These are phyloP conservation scores for Arctostaphylos glauca DNA, from an alignment of 148 eudicot genomes.

Conservation along the genomic window DNA sequence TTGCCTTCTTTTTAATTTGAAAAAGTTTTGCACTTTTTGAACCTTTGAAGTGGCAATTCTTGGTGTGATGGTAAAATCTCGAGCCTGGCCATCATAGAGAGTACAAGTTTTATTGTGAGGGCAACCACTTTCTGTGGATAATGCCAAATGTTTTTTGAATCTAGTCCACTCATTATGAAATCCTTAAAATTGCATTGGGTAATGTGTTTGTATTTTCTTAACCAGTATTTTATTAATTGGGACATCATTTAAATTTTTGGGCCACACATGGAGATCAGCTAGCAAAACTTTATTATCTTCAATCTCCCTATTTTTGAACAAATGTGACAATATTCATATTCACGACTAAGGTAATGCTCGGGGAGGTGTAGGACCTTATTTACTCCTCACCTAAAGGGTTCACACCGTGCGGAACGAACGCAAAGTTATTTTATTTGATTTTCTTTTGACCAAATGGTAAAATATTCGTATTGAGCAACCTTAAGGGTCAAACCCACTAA, in stretches of 20 bases:
- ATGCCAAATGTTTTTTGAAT: neutral
- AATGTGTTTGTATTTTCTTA: neutral
- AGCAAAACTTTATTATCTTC: neutral
- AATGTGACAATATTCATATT: neutral
- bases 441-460: neutral
- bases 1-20: neutral
- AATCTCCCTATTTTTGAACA: neutral
- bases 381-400: neutral
- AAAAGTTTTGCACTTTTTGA: slow-evolving; percentile 8
- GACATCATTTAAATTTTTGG: neutral
- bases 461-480: neutral
- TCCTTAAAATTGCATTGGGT: neutral
- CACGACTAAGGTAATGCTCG: neutral
- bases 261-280: neutral
- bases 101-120: neutral
- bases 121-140: neutral
- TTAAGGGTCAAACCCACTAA: neutral
- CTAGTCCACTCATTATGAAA: neutral
- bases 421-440: neutral
- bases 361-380: neutral
- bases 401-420: neutral
- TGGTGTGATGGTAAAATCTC: neutral
- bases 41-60: neutral
- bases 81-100: neutral
- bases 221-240: neutral